A percentile compares a stretch with the other conserved stretches of the same genome.
Evolutionary conservation across 2,329 filamentous ascomycete genomes (phyloP).

Genomic region (Elsinoe fawcettii): DNA sequence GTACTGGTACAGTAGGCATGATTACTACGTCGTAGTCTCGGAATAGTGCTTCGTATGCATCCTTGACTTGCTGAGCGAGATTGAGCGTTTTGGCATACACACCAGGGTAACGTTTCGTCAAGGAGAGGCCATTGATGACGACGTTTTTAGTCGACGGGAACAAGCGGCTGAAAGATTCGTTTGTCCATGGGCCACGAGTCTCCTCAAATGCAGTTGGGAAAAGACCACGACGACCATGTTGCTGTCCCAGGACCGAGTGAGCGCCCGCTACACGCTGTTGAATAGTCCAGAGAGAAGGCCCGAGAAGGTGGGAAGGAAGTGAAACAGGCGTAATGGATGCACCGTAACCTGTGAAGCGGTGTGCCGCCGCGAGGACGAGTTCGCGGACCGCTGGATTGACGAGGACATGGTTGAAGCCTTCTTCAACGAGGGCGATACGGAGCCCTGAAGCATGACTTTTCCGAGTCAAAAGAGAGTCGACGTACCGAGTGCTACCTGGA

Average conservation of each 20-base stretch:
- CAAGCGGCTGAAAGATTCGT: neutral
- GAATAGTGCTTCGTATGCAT: constrained; percentile 39
- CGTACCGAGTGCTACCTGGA: constrained; percentile 28
- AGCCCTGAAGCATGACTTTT: constrained; percentile 29
- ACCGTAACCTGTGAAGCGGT: constrained; percentile 39
- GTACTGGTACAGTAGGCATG: constrained; percentile 43
- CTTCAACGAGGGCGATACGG: constrained; percentile 38
- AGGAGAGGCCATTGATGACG: constrained; percentile 46
- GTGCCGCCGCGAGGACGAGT: constrained; percentile 37
- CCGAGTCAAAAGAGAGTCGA: constrained; percentile 8
- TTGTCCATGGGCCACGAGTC: constrained; percentile 22
- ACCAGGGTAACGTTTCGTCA: constrained; percentile 38
- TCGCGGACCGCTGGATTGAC: constrained; percentile 33
- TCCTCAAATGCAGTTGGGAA: constrained; percentile 46
- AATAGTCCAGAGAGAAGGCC: constrained; percentile 45
- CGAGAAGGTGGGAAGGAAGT: constrained; percentile 43
- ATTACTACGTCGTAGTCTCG: constrained; percentile 39
- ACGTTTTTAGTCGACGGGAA: constrained; percentile 50
- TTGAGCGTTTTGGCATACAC: constrained; percentile 46
- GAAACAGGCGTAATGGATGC: constrained; percentile 45
- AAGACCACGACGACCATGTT: constrained; percentile 41
- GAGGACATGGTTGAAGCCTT: constrained; percentile 30
- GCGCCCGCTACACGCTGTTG: constrained; percentile 36
- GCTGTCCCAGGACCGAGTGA: constrained; percentile 35
- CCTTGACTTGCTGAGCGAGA: constrained; percentile 40